Conservation (phyloP, 768 basidiomycete genomes). For the Cystobasidium ongulense region DNA sequence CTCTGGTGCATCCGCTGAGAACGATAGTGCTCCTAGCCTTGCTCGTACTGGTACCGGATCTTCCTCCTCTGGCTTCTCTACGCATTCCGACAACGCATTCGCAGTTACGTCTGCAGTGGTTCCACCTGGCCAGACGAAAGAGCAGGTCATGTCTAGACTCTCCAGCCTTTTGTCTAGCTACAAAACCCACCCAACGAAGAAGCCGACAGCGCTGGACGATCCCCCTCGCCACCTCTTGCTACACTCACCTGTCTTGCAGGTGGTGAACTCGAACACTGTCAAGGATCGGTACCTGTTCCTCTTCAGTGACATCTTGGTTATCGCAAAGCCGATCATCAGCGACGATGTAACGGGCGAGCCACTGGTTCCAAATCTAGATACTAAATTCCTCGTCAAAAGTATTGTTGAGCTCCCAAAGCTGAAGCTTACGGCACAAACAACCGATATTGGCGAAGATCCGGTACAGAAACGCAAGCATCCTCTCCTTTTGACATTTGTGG, state of each 20-base stretch:
- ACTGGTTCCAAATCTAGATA: constrained; percentile 53
- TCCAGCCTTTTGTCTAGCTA: not conserved
- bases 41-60: constrained; percentile 1
- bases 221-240: constrained; percentile 78
- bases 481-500: constrained; percentile 62
- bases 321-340: constrained; percentile 76
- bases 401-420: constrained; percentile 60
- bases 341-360: constrained; percentile 53
- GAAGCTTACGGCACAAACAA: constrained; percentile 39
- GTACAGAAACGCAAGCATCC: constrained; percentile 50
- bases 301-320: constrained; percentile 89
- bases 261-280: constrained; percentile 84
- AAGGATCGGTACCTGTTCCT: constrained; percentile 94
- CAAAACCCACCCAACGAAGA: constrained; percentile 35
- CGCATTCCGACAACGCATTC: not conserved
- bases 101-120: not conserved
- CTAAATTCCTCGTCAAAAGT: constrained; percentile 79
- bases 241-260: constrained; percentile 80
- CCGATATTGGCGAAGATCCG: constrained; percentile 40
- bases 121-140: not conserved
- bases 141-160: constrained; percentile 23
- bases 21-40: constrained; percentile 6
- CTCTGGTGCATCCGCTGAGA: not conserved
- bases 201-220: constrained; percentile 63
- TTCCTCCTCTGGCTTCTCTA: not conserved